phyloP scores from a whole-genome alignment of 2,329 filamentous ascomycete species.

The Byssothecium circinans region DNA sequence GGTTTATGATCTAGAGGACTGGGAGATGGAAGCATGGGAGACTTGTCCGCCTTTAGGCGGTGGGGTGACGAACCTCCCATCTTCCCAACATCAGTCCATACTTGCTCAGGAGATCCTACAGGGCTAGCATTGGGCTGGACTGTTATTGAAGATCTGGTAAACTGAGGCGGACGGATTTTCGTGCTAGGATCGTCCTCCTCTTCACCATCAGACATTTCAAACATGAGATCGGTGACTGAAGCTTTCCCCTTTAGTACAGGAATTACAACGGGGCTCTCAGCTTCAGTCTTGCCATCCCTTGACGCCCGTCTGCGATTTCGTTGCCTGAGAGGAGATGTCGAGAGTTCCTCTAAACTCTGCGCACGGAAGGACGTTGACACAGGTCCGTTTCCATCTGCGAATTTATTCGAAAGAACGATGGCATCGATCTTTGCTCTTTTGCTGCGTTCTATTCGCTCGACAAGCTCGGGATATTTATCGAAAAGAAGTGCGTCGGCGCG shows the following conservation, averaged over 20 bases:
- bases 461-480: slow-evolving; percentile 65
- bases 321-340: slow-evolving; percentile 50
- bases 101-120: slow-evolving; percentile 24
- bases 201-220: slow-evolving; percentile 87
- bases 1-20: slow-evolving; percentile 25
- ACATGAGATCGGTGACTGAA: slow-evolving; percentile 78
- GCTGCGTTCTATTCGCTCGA: slow-evolving; percentile 68
- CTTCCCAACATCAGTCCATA: slow-evolving; percentile 25
- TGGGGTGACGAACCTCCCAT: slow-evolving; percentile 20
- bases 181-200: slow-evolving; percentile 17
- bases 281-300: slow-evolving; percentile 50
- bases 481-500: slow-evolving; percentile 68
- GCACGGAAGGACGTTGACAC: slow-evolving; percentile 63
- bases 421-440: slow-evolving; percentile 71
- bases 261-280: slow-evolving; percentile 63
- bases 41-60: slow-evolving; percentile 7
- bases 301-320: slow-evolving; percentile 47
- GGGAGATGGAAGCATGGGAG: slow-evolving; percentile 22
- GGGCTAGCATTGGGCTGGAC: slow-evolving; percentile 13
- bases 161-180: slow-evolving; percentile 28
- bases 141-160: slow-evolving; percentile 11
- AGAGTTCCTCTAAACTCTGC: slow-evolving; percentile 66
- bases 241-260: slow-evolving; percentile 69
- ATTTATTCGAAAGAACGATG: slow-evolving; percentile 67
- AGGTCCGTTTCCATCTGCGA: slow-evolving; percentile 68